Evolutionary conservation across 2,329 filamentous ascomycete genomes (phyloP), one percentile per base, ranked within the genome.

Genomic region (Diaporthe aspalathi): DNA sequence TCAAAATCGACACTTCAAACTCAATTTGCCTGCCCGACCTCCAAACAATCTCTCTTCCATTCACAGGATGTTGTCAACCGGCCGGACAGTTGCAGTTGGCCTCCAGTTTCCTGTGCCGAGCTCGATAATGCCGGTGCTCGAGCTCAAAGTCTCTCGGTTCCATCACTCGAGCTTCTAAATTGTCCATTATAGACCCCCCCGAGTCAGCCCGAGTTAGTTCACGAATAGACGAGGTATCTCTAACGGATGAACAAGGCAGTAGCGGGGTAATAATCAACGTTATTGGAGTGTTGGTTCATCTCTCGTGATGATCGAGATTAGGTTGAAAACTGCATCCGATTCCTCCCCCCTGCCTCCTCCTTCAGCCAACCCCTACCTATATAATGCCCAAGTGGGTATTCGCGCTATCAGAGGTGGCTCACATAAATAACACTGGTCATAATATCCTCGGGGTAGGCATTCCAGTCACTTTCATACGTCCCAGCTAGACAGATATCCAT

Each of bases 321-420:
- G 7, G 57, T 63, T 62, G 12, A n/a, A 22, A 27, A 32, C 57
- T 63, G 57, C 56, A 63, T 63, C 40, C 22, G 40, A 40, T 63
- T 22, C 47, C 57, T 17, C 5, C 29, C 52, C 22, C 3, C 17
- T 29, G 52, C 9, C 29, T 3, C 20, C 16, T 53, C 16, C 11
- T n/a, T 60, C 8, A 22, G 2, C 7, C 56, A n/a, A 47, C 20
- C 38, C 40, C 40, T 7, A 17, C 40, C 57, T 47, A 62, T 47
- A 62, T 47, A 47, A 47, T 47, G 20, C 27, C 20, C 16, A n/a
- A n/a, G n/a, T n/a, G n/a, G n/a, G 17, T 17, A 20, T 62, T 24
- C 45, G 32, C 29, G 9, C 45, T 20, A 17, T n/a, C 6, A 45
- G 24, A 29, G 54, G 11, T 3, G 22, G 16, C 2, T 17, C 38